phyloP scores from a whole-genome alignment of 73 alveolate genomes.

The Paramecium pentaurelia region DNA sequence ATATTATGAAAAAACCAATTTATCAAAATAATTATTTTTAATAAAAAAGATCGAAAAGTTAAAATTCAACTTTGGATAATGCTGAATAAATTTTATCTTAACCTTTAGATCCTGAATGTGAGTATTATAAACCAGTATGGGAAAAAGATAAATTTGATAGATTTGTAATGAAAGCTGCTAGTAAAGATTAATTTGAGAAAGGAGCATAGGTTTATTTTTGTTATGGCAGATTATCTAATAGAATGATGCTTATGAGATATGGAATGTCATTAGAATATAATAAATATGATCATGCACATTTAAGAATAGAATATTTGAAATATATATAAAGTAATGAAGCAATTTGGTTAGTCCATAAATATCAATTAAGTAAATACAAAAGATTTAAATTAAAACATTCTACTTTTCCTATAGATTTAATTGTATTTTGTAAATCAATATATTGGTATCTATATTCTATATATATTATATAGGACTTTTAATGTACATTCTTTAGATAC shows the following conservation, averaged over 20 bases:
- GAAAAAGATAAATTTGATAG: slow-evolving; percentile 48
- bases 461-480: background rate
- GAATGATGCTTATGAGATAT: slow-evolving; percentile 52
- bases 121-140: slow-evolving; percentile 40
- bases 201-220: slow-evolving; percentile 61
- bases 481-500: slow-evolving; percentile 26
- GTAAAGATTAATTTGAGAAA: slow-evolving; percentile 53
- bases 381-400: slow-evolving; percentile 3
- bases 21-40: background rate
- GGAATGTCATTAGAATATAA: slow-evolving; percentile 56
- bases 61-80: background rate
- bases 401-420: background rate
- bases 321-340: background rate
- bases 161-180: slow-evolving; percentile 44
- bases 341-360: background rate
- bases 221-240: slow-evolving; percentile 56
- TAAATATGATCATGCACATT: slow-evolving; percentile 56
- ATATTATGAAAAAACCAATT: background rate
- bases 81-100: background rate
- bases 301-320: slow-evolving; percentile 40
- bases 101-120: background rate
- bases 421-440: slow-evolving; percentile 15
- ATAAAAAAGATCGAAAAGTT: background rate
- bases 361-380: background rate
- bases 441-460: background rate